A percentile compares a stretch with the other conserved stretches of the same genome.
Evolutionary conservation across 768 basidiomycete species (phyloP).

Genomic region (Auricularia sp.): DNA sequence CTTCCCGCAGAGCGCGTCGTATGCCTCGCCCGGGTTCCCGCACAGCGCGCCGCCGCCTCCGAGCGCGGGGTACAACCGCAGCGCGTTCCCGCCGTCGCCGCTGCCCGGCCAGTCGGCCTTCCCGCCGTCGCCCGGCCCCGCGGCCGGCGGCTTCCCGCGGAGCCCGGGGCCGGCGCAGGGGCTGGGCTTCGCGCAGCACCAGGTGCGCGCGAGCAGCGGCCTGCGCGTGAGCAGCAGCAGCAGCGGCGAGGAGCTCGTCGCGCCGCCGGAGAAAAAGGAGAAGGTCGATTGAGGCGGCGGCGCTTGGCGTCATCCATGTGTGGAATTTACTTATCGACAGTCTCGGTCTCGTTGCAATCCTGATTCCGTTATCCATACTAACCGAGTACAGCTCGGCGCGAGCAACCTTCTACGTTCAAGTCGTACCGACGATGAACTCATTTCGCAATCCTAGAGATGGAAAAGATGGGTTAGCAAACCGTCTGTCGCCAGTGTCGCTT

Average conservation of each 20-base stretch:
- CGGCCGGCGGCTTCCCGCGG: slow-evolving; percentile 4
- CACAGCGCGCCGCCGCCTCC: slow-evolving; percentile 1
- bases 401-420: no score
- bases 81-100: slow-evolving; percentile 29
- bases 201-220: slow-evolving; percentile 2
- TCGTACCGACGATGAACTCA: no score
- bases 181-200: slow-evolving; percentile 2
- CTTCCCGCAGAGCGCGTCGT: slow-evolving; percentile 5
- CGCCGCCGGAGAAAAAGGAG: neutral
- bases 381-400: no score
- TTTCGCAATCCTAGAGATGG: no score
- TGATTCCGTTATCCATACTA: no score
- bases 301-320: neutral
- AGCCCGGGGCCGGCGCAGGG: slow-evolving; percentile 1
- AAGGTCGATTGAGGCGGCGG: neutral
- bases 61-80: slow-evolving; percentile 13
- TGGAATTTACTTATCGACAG: neutral
- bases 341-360: neutral
- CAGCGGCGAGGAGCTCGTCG: neutral
- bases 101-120: slow-evolving; percentile 19
- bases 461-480: no score
- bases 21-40: slow-evolving; percentile 12
- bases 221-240: slow-evolving; percentile 2
- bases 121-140: slow-evolving; percentile 12
- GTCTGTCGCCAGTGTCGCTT: no score